Evolutionary conservation across 495 filamentous ascomycete genomes (phyloP), one percentile per base, ranked within the genome.

Genomic region (Penicillium turbatum): DNA sequence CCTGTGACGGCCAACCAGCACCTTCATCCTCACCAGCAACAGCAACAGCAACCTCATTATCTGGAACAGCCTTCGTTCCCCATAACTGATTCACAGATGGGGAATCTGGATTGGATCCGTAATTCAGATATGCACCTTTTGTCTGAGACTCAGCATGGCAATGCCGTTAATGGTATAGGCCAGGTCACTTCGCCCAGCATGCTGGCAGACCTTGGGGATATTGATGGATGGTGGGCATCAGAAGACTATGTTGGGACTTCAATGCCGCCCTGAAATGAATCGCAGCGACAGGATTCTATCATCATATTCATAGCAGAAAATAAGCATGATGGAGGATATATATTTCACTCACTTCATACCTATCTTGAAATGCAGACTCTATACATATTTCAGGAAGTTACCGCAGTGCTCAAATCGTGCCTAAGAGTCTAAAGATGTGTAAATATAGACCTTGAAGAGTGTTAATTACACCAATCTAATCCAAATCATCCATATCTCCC

Each of bases 191-290:
- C 50, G 7, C 51, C 58, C 13, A 54, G 36, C 29, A 62, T 73
- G 53, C 50, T 67, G 11, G 66, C 72, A 3, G 71, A 57, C 56
- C 47, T 76, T 6, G 65, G 55, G 2, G 71, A 72, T 58, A 65
- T 74, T 13, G 71, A 72, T 31, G 58, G 65, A 0, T 76, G 73
- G 73, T 75, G 73, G 73, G 65, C 64, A 27, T 65, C 68, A 8
- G 41, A 44, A 6, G 29, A 31, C 9, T 30, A 44, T 31, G 13
- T 26, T 12, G 16, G 41, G 15, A 16, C 24, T 6, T 44, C 41
- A 30, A 44, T 44, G 27, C 26, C 40, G 5, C 41, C 41, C 16
- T 44, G 40, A 44, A 44, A 44, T 0, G 35, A 12, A n/a, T 34
- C 10, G 2, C 21, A 24, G 21, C 21, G 21, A 24, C 21, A 24